Evolutionary conservation across 2,329 filamentous ascomycete genomes (phyloP), one percentile per base, ranked within the genome.

Genomic region (Colletotrichum lupini): DNA sequence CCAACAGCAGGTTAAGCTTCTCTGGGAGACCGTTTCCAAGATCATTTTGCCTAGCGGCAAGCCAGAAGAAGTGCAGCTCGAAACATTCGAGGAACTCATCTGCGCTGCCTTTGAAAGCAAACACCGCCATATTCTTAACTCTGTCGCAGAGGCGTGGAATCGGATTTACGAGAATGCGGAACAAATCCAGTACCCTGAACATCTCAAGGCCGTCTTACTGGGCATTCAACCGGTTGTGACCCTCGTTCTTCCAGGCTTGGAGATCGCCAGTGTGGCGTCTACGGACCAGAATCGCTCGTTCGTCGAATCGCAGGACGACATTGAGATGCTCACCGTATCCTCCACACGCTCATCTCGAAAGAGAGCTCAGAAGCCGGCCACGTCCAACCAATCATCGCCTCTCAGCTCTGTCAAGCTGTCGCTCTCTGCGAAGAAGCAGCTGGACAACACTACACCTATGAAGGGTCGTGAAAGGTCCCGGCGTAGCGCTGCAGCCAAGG

Each of bases 131-230:
- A 88, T 85, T 77, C 93, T 84, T 74, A 91, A 82, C 80, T 85
- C 79, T 78, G 83, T 87, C 22, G 82, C 85, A 49, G 82, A 83
- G 28, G 77, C 86, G 74, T 98, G 95, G 95, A 95, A 95, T 76
- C 80, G 82, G 0, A 88, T 92, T 0, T 95, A 94, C 78, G 91
- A 91, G 24, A 83, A 88, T 19, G 87, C 89, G 52, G 85, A 89
- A 4, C 83, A 83, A 5, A 78, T 95, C 1, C 83, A 89, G 28
- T 96, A 94, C 80, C 93, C 95, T 0, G 81, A 88, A 12, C 85
- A 84, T 35, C 85, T 98, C 5, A 90, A 91, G 76, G 81, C 85
- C 2, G 88, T 91, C 1, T 84, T 98, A 42, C 84, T 88, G 30
- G 88, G 88, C 19, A 82, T 95, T 14, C 86, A 87, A n/a, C 82